Evolutionary conservation across 75 land plant genomes (phyloP).

Genomic region (Cryptomeria japonica): DNA sequence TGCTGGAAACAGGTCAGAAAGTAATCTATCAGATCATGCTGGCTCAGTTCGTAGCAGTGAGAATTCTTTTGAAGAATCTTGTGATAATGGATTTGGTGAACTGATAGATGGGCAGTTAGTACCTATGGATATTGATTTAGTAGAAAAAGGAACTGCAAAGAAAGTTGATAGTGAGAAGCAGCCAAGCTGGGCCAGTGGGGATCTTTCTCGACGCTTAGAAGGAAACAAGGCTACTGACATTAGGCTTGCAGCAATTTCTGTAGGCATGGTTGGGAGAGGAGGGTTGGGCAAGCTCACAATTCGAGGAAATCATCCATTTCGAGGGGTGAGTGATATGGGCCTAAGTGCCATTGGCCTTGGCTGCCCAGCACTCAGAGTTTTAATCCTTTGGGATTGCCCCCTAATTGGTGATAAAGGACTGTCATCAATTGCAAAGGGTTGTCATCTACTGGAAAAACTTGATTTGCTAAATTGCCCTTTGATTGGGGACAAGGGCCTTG

Average conservation of each 20-base stretch:
- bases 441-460: constrained; percentile 66
- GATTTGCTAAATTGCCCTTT: constrained; percentile 67
- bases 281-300: constrained; percentile 79
- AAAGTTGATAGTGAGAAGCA: constrained; percentile 20
- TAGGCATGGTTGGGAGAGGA: constrained; percentile 66
- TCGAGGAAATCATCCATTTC: constrained; percentile 37
- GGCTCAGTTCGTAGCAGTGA: constrained; percentile 8
- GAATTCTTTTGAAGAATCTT: background rate
- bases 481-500: constrained; percentile 65
- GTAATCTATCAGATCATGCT: background rate
- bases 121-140: background rate
- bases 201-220: constrained; percentile 68
- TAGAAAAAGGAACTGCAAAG: background rate
- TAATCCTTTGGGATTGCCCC: constrained; percentile 78
- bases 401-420: constrained; percentile 67
- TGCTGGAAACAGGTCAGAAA: background rate
- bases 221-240: constrained; percentile 89
- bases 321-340: constrained; percentile 62
- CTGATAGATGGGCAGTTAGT: background rate
- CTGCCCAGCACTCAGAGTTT: constrained; percentile 68
- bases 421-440: constrained; percentile 69
- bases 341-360: constrained; percentile 68
- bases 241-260: constrained; percentile 71
- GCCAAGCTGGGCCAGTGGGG: constrained; percentile 50
- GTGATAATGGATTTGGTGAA: constrained; percentile 1